Conservation (phyloP, 768 basidiomycete genomes). For the Fomitopsis serialis region DNA sequence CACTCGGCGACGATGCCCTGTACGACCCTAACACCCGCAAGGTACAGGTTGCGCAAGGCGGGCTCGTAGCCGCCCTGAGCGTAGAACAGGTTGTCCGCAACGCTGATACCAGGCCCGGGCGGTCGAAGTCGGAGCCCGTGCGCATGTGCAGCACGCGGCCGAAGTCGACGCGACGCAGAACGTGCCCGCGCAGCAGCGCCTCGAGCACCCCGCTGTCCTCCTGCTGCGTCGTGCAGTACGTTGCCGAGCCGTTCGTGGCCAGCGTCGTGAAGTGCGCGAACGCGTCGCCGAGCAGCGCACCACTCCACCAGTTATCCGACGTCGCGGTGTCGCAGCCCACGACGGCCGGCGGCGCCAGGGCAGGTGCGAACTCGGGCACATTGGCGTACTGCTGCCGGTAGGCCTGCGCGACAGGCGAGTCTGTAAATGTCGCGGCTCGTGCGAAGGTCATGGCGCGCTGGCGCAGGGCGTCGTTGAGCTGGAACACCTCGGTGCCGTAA, state of each 20-base stretch:
- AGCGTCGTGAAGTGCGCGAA: slow-evolving; percentile 33
- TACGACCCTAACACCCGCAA: slow-evolving; percentile 34
- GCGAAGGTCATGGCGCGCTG: slow-evolving; percentile 25
- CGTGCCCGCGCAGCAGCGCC: slow-evolving; percentile 30
- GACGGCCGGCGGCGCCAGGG: slow-evolving; percentile 26
- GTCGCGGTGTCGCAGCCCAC: slow-evolving; percentile 32
- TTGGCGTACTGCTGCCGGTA: slow-evolving; percentile 28
- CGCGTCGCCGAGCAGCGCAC: slow-evolving; percentile 27
- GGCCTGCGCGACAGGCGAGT: slow-evolving; percentile 23
- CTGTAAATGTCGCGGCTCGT: slow-evolving; percentile 26
- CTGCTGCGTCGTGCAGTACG: slow-evolving; percentile 31
- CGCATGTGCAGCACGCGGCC: slow-evolving; percentile 33
- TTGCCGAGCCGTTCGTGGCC: slow-evolving; percentile 27
- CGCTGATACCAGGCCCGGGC: slow-evolving; percentile 17
- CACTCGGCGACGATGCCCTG: slow-evolving; percentile 31
- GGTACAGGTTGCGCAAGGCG: slow-evolving; percentile 30
- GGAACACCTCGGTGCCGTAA: slow-evolving; percentile 42
- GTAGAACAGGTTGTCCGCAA: slow-evolving; percentile 25
- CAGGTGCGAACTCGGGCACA: slow-evolving; percentile 22
- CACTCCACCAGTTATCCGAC: slow-evolving; percentile 32
- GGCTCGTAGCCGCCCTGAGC: slow-evolving; percentile 26
- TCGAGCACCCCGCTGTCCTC: slow-evolving; percentile 38
- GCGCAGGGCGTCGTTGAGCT: slow-evolving; percentile 37
- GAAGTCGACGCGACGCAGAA: slow-evolving; percentile 30
- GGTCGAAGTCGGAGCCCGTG: slow-evolving; percentile 31